Percentiles rank a stretch among this genome's conserved stretches.
phyloP scores from a whole-genome alignment of 495 filamentous ascomycete genomes.

The Acidomyces sp. region DNA sequence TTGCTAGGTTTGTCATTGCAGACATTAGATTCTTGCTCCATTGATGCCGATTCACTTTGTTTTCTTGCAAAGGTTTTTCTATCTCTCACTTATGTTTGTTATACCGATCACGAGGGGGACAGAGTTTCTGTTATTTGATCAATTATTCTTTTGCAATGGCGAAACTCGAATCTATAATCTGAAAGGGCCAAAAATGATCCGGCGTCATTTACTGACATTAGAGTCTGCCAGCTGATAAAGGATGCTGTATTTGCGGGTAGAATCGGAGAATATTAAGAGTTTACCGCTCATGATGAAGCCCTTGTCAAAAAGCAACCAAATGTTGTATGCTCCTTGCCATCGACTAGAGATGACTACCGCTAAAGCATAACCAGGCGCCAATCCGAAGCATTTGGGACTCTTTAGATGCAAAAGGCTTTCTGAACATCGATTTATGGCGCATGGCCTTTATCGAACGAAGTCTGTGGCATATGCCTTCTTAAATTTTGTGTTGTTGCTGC shows the following conservation, averaged over 20 bases:
- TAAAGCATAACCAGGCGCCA: conserved; percentile 5
- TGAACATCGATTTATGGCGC: conserved; percentile 8
- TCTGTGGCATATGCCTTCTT: conserved; percentile 13
- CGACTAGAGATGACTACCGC: not conserved
- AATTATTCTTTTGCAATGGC: too few species aligned
- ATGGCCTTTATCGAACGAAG: conserved; percentile 15
- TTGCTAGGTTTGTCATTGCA: too few species aligned
- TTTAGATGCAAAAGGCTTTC: conserved; percentile 9
- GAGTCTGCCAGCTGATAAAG: too few species aligned
- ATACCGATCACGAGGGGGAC: too few species aligned
- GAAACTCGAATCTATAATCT: too few species aligned
- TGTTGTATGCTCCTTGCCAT: conserved; percentile 8
- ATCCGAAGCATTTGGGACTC: conserved; percentile 1
- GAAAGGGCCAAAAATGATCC: too few species aligned
- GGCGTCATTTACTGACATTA: too few species aligned
- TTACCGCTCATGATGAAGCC: conserved; percentile 4
- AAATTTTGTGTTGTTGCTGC: conserved; percentile 7
- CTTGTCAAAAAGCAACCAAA: conserved; percentile 12
- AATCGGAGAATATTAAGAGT: conserved; percentile 17
- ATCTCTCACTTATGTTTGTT: too few species aligned
- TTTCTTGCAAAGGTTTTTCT: too few species aligned
- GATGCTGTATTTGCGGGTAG: conserved; percentile 15
- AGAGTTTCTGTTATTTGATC: too few species aligned
- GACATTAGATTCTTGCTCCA: too few species aligned
- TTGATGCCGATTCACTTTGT: too few species aligned